phyloP scores from a whole-genome alignment of 192 early-diverging fungal species.

The Gaertneriomyces sp. region DNA sequence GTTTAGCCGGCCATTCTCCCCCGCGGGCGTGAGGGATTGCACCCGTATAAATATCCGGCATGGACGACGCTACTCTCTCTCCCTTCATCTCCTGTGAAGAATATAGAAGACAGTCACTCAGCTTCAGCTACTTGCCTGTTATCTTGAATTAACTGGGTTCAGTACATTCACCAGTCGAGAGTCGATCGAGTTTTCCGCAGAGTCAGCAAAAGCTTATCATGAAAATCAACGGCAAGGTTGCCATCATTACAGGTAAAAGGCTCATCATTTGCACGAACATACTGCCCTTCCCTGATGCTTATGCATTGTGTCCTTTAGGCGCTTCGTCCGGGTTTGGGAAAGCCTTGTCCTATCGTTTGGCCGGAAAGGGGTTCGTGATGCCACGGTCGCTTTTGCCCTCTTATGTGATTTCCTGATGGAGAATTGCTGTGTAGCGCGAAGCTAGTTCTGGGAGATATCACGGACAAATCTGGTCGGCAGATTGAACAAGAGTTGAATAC shows the following conservation, averaged over 20 bases:
- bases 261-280: too few relatives aligned
- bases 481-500: conserved; percentile 21
- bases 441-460: conserved; percentile 63
- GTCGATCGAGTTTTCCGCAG: too few relatives aligned
- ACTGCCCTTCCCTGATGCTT: too few relatives aligned
- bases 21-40: too few relatives aligned
- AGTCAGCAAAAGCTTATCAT: conserved; percentile 11
- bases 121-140: too few relatives aligned
- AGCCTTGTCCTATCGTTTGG: conserved; percentile 48
- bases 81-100: too few relatives aligned
- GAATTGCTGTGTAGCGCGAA: conserved; percentile 40
- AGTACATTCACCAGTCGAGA: too few relatives aligned
- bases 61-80: too few relatives aligned
- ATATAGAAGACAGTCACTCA: too few relatives aligned
- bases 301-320: conserved; percentile 25
- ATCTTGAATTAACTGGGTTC: too few relatives aligned
- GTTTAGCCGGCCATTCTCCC: too few relatives aligned
- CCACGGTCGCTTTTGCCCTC: background rate
- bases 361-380: conserved; percentile 44
- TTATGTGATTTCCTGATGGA: background rate
- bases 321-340: conserved; percentile 66
- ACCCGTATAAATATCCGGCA: too few relatives aligned
- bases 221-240: conserved; percentile 53
- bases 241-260: conserved; percentile 51
- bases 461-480: conserved; percentile 34